Conservation (phyloP, 2,329 filamentous ascomycete species). For the Claviceps sp. region DNA sequence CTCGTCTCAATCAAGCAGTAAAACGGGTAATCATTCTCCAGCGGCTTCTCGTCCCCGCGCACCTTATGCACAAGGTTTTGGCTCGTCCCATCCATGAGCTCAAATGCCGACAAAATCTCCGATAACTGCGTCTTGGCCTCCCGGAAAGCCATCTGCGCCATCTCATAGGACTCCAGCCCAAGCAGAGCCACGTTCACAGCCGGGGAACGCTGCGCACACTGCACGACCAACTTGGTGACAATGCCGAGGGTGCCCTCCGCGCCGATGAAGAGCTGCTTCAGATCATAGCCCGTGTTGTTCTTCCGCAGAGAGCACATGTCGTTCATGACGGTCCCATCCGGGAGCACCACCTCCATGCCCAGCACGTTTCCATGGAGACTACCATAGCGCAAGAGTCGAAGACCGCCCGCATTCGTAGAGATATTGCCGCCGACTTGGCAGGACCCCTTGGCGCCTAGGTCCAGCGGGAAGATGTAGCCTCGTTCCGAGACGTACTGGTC, state of each 20-base stretch:
- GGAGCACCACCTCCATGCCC: constrained; percentile 83
- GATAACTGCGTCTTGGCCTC: constrained; percentile 83
- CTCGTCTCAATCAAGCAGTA: constrained; percentile 96
- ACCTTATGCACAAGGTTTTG: constrained; percentile 66
- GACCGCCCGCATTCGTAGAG: constrained; percentile 85
- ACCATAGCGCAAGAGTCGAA: constrained; percentile 82
- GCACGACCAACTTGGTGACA: constrained; percentile 78
- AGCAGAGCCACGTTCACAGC: constrained; percentile 94
- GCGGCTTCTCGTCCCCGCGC: constrained; percentile 66
- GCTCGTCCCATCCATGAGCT: constrained; percentile 82
- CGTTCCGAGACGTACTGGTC: constrained; percentile 76
- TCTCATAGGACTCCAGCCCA: constrained; percentile 77
- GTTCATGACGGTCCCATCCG: constrained; percentile 83
- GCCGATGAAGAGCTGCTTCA: constrained; percentile 94
- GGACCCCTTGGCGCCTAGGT: constrained; percentile 94
- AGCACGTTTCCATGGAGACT: constrained; percentile 88
- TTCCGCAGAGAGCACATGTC: constrained; percentile 82
- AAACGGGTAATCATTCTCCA: constrained; percentile 78
- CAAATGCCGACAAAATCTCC: constrained; percentile 94
- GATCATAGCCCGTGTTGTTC: constrained; percentile 97
- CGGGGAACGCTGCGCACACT: constrained; percentile 75
- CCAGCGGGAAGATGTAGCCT: constrained; percentile 84
- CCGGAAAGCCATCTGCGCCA: constrained; percentile 73
- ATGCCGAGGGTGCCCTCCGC: constrained; percentile 91
- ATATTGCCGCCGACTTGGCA: constrained; percentile 96